Evolutionary conservation across 2,329 filamentous ascomycete species (phyloP), one percentile per base, ranked within the genome.

Genomic region (Calycina marina): DNA sequence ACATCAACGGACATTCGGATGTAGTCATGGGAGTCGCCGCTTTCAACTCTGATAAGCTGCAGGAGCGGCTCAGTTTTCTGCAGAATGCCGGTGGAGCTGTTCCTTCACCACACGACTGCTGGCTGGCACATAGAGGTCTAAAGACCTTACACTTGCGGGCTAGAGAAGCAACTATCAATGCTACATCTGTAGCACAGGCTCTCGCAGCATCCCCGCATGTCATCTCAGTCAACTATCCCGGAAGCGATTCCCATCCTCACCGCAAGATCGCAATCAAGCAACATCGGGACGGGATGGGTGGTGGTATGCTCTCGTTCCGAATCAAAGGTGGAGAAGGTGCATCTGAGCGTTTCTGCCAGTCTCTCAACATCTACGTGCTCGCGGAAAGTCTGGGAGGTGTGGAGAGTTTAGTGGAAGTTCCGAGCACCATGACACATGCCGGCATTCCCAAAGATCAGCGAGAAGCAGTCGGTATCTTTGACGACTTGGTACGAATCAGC

Each of bases 11-110:
- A 31, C 90, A 98, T 63, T 71, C 75, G 54, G 90, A 98, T 56
- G 90, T 98, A 6, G 77, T 96, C 49, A 98, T 98, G 90, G 90
- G 90, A 44, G 80, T 90, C 17, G 88, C 85, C 28, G 90, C 90
- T 31, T 92, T 93, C 70, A 96, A 94, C 68, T 81, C 78, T 17
- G 74, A 84, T 35, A 69, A 73, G 12, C 67, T 98, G 45, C 75
- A 76, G 53, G 63, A 77, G 41, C 75, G 82, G 25, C 71, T 98
- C 14, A 65, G 72, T 31, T 98, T 96, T 67, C 69, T 98, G 24
- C 90, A 98, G 57, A 98, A 98, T 61, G 90, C 90, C 46, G 93
- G 94, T 46, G 90, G 90, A 41, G 88, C 88, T 40, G 80, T 98
- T 4, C 90, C 90, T 32, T 92, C 83, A 1, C 70, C 90, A 25